phyloP scores from a whole-genome alignment of 495 filamentous ascomycete genomes.

The Podospora pseudocomata region DNA sequence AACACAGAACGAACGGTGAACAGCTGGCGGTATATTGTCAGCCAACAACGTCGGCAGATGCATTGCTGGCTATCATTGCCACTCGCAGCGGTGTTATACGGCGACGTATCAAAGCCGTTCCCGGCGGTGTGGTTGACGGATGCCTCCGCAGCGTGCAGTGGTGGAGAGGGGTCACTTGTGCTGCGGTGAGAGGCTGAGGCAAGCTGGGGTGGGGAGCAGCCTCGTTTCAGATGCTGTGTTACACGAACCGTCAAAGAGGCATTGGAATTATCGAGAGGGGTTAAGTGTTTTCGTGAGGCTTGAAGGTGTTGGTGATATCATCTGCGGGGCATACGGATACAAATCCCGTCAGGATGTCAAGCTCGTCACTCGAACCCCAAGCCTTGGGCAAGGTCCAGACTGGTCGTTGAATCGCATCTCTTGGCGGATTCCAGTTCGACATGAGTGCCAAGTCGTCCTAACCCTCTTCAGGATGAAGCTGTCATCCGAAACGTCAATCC shows the following conservation, averaged over 20 bases:
- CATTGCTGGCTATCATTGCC: neutral
- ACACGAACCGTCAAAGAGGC: neutral
- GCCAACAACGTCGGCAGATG: neutral
- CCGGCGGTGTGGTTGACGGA: neutral
- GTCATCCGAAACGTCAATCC: neutral
- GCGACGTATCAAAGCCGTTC: neutral
- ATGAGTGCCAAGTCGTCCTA: neutral
- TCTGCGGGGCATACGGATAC: neutral
- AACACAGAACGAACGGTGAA: constrained; percentile 4
- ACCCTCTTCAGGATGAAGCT: neutral
- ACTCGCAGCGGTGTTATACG: neutral
- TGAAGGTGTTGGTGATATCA: neutral
- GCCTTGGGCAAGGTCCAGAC: neutral
- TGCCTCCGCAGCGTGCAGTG: neutral
- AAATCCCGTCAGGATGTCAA: no score
- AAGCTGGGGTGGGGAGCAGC: neutral
- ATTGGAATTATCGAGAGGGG: neutral
- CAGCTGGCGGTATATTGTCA: neutral
- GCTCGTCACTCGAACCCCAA: neutral
- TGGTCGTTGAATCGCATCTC: neutral
- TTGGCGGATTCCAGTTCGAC: neutral
- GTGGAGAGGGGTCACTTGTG: neutral
- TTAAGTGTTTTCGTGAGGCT: neutral
- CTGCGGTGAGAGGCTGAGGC: neutral
- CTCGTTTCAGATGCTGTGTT: neutral